Evolutionary conservation across 2,329 filamentous ascomycete species (phyloP), one percentile per base, ranked within the genome.

Genomic region (Exserohilum rostratum): DNA sequence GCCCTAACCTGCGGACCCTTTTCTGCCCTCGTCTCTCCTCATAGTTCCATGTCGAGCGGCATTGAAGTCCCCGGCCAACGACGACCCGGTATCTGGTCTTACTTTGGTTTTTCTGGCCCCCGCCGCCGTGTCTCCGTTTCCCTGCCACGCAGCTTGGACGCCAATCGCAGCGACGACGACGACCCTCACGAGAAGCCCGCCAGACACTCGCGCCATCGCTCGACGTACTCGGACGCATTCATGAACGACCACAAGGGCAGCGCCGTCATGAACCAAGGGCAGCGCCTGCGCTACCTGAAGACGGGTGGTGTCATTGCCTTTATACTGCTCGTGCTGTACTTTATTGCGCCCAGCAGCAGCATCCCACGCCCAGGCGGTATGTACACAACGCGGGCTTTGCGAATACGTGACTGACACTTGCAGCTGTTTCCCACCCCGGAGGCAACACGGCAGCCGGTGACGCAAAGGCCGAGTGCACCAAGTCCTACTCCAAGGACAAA

Each of bases 401-500:
- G 20, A 13, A 5, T 15, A n/a, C 29, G 25, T 25, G 27, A 12
- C 46, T 51, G 34, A 57, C 43, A 40, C 22, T 3, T n/a, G 13
- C 27, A 27, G 38, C 46, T 65, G 68, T 57, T 33, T 50, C 61
- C 7, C 53, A 70, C 62, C 55, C 65, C 20, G 67, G 65, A 43
- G 78, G 77, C 53, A 77, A 80, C 65, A 75, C 77, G 11, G 76
- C 79, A 29, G 74, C 75, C 6, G 76, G 90, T 67, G 85, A 87
- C 7, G 83, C 87, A 68, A 85, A 85, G 61, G 82, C 85, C 38
- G 89, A 86, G 78, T 99, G 95, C 83, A 87, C 87, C 55, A 90
- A 88, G 73, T 91, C 95, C 37, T 88, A 85, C 79, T 91, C 91
- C 67, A 87, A 90, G 70, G 89, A 91, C 62, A 98, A 97, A 80